These are phyloP conservation scores for Zalaria obscura DNA, from an alignment of 2,329 filamentous ascomycete species.

Conservation along the genomic window DNA sequence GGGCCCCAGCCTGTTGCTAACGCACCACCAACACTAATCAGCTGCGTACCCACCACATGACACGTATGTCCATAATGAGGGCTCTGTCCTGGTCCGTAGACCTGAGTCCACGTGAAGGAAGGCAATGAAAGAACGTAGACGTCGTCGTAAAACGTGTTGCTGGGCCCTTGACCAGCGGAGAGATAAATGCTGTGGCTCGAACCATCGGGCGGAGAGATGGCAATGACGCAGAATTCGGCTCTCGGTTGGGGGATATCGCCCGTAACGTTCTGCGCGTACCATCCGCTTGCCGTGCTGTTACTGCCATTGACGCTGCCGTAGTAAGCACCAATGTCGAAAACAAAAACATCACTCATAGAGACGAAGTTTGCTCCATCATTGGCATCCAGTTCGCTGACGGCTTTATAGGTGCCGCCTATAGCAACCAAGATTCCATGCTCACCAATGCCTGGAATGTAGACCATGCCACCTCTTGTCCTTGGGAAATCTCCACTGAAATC, in stretches of 20 bases:
- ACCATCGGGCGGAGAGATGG: slow-evolving; percentile 27
- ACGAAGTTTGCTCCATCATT: not conserved
- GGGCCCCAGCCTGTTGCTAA: not conserved
- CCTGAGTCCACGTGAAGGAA: slow-evolving; percentile 30
- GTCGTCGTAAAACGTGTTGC: slow-evolving; percentile 24
- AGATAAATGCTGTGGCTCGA: slow-evolving; percentile 34
- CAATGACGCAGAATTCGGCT: slow-evolving; percentile 29
- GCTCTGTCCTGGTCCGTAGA: slow-evolving; percentile 17
- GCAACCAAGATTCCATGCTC: slow-evolving; percentile 23
- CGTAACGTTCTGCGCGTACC: slow-evolving; percentile 28
- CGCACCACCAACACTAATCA: slow-evolving; percentile 27
- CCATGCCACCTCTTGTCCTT: slow-evolving; percentile 22
- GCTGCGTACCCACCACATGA: slow-evolving; percentile 24
- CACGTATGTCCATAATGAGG: slow-evolving; percentile 29
- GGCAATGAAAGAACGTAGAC: slow-evolving; percentile 32
- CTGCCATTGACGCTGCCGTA: not conserved
- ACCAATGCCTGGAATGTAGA: slow-evolving; percentile 23
- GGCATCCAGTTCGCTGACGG: not conserved
- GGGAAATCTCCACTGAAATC: slow-evolving; percentile 14
- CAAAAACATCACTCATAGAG: slow-evolving; percentile 1
- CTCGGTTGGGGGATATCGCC: slow-evolving; percentile 27
- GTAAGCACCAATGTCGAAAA: not conserved
- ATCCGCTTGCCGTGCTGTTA: slow-evolving; percentile 19
- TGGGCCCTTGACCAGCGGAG: slow-evolving; percentile 32
- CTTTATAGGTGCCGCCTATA: slow-evolving; percentile 19